phyloP scores from a whole-genome alignment of 176 grass and related monocot genomes.

The Triticum turgidum region DNA sequence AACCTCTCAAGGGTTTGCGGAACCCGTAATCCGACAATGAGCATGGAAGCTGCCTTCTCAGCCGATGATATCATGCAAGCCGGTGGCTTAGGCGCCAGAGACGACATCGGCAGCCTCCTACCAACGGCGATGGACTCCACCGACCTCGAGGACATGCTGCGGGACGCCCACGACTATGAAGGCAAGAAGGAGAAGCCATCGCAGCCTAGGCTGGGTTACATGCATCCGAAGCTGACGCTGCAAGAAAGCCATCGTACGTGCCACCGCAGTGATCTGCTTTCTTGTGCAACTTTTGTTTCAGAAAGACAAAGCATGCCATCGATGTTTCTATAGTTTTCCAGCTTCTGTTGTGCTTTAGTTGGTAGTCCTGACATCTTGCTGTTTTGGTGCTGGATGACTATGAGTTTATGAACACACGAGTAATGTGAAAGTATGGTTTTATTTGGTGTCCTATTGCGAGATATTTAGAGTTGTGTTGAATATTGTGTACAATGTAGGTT shows the following conservation, averaged over 20 bases:
- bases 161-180: constrained; percentile 50
- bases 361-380: not conserved
- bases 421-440: not conserved
- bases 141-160: constrained; percentile 53
- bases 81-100: constrained; percentile 62
- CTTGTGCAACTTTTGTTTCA: not conserved
- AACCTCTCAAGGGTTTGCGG: too few species aligned
- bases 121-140: constrained; percentile 61
- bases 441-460: not conserved
- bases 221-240: not conserved
- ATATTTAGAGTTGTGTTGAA: too few species aligned
- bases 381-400: not conserved
- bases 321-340: too few species aligned
- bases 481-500: too few species aligned
- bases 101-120: constrained; percentile 72
- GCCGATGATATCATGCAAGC: constrained; percentile 58
- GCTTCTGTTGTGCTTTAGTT: not conserved
- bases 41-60: constrained; percentile 66
- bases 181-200: constrained; percentile 41
- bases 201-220: constrained; percentile 36
- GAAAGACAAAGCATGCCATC: not conserved
- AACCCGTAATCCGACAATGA: not conserved
- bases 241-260: not conserved
- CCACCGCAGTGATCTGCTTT: not conserved
- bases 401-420: not conserved